phyloP scores from a whole-genome alignment of 2,329 filamentous ascomycete genomes.

The Diaporthe helianthi region DNA sequence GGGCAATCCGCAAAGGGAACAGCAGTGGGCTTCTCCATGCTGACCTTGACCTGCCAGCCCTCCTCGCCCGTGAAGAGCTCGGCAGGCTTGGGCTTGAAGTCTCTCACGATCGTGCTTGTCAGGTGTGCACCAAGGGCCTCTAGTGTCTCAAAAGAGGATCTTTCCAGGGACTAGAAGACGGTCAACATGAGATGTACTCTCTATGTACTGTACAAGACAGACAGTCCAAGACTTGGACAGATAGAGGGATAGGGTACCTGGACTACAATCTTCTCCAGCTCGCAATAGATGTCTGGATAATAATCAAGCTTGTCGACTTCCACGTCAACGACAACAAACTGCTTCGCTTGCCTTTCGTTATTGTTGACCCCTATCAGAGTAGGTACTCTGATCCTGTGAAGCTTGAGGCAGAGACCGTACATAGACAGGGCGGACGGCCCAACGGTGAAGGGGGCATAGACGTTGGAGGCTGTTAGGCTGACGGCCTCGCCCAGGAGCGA shows the following conservation, averaged over 20 bases:
- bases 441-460: slow-evolving; percentile 45
- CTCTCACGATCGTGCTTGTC: slow-evolving; percentile 53
- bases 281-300: slow-evolving; percentile 57
- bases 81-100: slow-evolving; percentile 46
- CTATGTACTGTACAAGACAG: background rate
- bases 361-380: slow-evolving; percentile 75
- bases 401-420: slow-evolving; percentile 49
- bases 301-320: slow-evolving; percentile 62
- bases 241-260: slow-evolving; percentile 53
- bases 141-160: slow-evolving; percentile 67
- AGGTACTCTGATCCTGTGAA: slow-evolving; percentile 68
- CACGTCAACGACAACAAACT: slow-evolving; percentile 69
- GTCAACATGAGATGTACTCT: slow-evolving; percentile 29
- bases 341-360: slow-evolving; percentile 72
- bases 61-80: slow-evolving; percentile 44
- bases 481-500: slow-evolving; percentile 70
- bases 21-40: slow-evolving; percentile 75
- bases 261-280: slow-evolving; percentile 66
- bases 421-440: slow-evolving; percentile 36
- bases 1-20: slow-evolving; percentile 76
- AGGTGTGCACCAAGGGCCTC: slow-evolving; percentile 64
- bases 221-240: slow-evolving; percentile 7
- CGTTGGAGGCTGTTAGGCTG: slow-evolving; percentile 55
- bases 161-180: slow-evolving; percentile 55
- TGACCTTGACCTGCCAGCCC: slow-evolving; percentile 63